A percentile compares a stretch with the other conserved stretches of the same genome.
Conservation (phyloP, 306 rosid genomes). For the Luffa acutangula region DNA sequence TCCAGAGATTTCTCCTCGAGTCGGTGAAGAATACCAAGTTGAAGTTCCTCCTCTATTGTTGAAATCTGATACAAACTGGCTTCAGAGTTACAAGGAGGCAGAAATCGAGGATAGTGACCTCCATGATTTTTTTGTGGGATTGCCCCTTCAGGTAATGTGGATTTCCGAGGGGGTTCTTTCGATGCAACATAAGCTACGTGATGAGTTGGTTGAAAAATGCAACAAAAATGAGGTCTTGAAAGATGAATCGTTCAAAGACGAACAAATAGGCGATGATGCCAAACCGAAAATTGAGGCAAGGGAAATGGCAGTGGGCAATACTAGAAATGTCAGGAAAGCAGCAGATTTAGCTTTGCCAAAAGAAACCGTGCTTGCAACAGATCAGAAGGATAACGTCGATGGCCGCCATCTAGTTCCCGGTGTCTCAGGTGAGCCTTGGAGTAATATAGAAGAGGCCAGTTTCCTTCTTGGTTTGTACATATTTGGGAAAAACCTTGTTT, state of each 20-base stretch:
- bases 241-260: neutral
- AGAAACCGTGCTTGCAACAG: constrained; percentile 18
- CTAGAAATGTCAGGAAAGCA: constrained; percentile 8
- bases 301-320: neutral
- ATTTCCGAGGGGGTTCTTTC: constrained; percentile 23
- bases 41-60: constrained; percentile 41
- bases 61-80: constrained; percentile 21
- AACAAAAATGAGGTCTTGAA: neutral
- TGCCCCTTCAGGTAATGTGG: constrained; percentile 65
- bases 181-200: constrained; percentile 13
- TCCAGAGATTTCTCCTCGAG: constrained; percentile 59
- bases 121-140: constrained; percentile 36
- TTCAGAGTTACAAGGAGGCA: constrained; percentile 19
- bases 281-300: neutral
- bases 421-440: constrained; percentile 40
- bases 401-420: constrained; percentile 56
- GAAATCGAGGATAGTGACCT: constrained; percentile 16
- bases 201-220: constrained; percentile 1
- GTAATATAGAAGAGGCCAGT: constrained; percentile 52
- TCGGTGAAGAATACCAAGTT: constrained; percentile 64
- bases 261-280: neutral
- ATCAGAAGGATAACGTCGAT: constrained; percentile 16
- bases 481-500: constrained; percentile 72
- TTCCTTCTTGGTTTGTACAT: constrained; percentile 73
- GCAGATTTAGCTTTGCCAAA: constrained; percentile 20